A percentile compares a stretch with the other conserved stretches of the same genome.
These are phyloP conservation scores for Salix caprea DNA, from an alignment of 345 rosid genomes.

Conservation along the genomic window DNA sequence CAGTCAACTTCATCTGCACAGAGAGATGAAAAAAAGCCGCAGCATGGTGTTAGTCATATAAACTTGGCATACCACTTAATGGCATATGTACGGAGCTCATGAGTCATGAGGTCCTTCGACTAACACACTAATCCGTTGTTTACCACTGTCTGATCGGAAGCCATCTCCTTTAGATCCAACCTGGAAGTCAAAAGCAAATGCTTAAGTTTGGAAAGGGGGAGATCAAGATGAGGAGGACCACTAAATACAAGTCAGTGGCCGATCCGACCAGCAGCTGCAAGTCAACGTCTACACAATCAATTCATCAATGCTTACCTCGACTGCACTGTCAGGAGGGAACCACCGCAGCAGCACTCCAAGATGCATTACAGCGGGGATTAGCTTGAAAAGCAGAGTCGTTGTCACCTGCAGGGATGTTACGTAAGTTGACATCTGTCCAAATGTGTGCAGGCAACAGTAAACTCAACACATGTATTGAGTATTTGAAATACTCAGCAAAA, in stretches of 20 bases:
- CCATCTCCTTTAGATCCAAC: constrained; percentile 83
- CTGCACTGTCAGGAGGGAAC: constrained; percentile 70
- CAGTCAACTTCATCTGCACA: background rate
- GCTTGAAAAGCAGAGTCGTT: constrained; percentile 91
- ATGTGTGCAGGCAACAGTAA: background rate
- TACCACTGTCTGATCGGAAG: constrained; percentile 42
- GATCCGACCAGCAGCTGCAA: no score
- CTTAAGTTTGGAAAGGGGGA: constrained; percentile 1
- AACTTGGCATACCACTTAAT: background rate
- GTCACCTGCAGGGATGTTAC: constrained; percentile 56
- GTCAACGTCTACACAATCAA: background rate
- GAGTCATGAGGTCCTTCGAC: constrained; percentile 22
- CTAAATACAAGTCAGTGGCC: background rate
- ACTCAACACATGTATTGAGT: no score
- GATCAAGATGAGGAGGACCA: background rate
- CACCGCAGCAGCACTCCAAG: constrained; percentile 87
- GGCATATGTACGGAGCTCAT: constrained; percentile 6
- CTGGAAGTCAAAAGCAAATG: constrained; percentile 49
- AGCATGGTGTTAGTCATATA: background rate
- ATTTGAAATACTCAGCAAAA: background rate
- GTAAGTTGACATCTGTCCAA: background rate
- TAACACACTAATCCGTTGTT: constrained; percentile 17
- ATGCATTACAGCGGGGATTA: constrained; percentile 87
- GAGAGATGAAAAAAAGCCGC: background rate
- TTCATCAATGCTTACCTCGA: constrained; percentile 51